Evolutionary conservation across 2,329 filamentous ascomycete genomes (phyloP).

Genomic region (Cladosporium cucumerinum): DNA sequence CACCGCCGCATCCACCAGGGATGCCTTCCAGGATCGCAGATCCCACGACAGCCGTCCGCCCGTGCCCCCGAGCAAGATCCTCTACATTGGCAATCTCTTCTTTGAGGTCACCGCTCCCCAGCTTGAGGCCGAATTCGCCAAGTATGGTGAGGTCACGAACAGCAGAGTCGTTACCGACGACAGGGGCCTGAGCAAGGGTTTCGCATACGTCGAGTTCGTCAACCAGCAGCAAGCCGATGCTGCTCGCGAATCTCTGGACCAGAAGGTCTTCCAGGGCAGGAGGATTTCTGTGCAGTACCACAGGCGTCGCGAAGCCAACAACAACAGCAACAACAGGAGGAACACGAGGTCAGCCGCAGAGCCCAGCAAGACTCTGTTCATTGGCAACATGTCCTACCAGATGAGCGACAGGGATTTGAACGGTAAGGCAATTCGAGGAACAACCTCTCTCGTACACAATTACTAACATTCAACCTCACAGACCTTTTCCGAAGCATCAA

Average conservation of each 20-base stretch:
- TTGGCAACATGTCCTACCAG: slow-evolving; percentile 84
- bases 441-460: background rate
- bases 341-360: slow-evolving; percentile 19
- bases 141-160: slow-evolving; percentile 55
- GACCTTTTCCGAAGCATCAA: slow-evolving; percentile 67
- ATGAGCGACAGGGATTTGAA: slow-evolving; percentile 81
- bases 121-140: slow-evolving; percentile 56
- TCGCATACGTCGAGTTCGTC: slow-evolving; percentile 63
- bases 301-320: slow-evolving; percentile 21
- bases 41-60: background rate
- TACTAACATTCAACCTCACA: slow-evolving; percentile 16
- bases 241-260: slow-evolving; percentile 58
- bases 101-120: slow-evolving; percentile 64
- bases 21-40: background rate
- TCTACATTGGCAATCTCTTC: slow-evolving; percentile 68
- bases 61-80: slow-evolving; percentile 28
- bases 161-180: slow-evolving; percentile 58
- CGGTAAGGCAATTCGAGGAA: slow-evolving; percentile 26
- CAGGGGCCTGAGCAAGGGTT: slow-evolving; percentile 67
- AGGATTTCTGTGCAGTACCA: slow-evolving; percentile 62
- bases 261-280: slow-evolving; percentile 61
- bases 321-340: background rate
- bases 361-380: slow-evolving; percentile 67
- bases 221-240: slow-evolving; percentile 50
- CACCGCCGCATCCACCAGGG: slow-evolving; percentile 20